Percentiles rank a stretch among this genome's conserved stretches.
These are phyloP conservation scores for Clavispora phyllophila DNA, from an alignment of 805 yeast genomes.

Conservation along the genomic window DNA sequence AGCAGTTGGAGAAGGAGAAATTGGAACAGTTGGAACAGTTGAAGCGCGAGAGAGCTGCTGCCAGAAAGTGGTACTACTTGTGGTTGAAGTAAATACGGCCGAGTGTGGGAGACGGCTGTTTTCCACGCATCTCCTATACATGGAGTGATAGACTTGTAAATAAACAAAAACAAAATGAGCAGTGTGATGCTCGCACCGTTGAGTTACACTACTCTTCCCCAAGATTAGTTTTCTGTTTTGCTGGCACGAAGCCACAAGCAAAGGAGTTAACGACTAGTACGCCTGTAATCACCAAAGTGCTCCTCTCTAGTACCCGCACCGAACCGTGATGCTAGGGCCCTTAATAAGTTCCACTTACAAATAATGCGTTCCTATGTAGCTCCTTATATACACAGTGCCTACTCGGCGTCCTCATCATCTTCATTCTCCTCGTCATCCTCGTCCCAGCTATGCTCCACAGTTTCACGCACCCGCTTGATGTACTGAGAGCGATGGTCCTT, in stretches of 20 bases:
- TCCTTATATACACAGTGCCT: conserved; percentile 4
- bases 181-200: no score
- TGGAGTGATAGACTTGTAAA: no score
- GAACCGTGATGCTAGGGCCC: no score
- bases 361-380: conserved; percentile 1
- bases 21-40: conserved; percentile 14
- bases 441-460: conserved; percentile 92
- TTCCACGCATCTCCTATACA: no score
- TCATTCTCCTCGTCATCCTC: conserved; percentile 66
- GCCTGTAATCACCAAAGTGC: no score
- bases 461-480: conserved; percentile 83
- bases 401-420: conserved; percentile 31
- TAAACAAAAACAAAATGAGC: no score
- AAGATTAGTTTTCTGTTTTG: no score
- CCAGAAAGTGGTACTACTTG: conserved; percentile 45
- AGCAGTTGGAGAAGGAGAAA: conserved; percentile 14
- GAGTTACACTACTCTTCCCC: no score
- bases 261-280: no score
- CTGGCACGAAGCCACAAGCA: no score
- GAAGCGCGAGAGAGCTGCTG: conserved; percentile 9
- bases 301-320: no score
- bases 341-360: not conserved
- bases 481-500: conserved; percentile 94
- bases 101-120: no score
- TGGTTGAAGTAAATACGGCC: conserved; percentile 36